Conservation (phyloP, 257 asterid species). For the Voacanga thouarsii region DNA sequence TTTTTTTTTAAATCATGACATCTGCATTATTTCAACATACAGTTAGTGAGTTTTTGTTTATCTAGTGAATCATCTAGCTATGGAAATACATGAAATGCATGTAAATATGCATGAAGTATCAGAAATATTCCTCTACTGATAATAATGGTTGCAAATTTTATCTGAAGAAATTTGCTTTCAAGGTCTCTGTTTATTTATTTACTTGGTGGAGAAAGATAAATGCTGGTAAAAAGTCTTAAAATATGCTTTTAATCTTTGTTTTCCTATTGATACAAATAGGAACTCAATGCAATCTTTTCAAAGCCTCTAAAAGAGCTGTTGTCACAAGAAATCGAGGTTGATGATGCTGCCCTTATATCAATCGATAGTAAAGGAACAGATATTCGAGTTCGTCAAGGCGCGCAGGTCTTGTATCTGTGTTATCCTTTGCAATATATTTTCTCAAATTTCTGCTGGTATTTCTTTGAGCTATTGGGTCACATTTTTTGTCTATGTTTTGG, state of each 20-base stretch:
- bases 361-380: conserved; percentile 86
- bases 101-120: not conserved
- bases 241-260: not conserved
- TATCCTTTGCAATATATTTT: not conserved
- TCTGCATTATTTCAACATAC: not conserved
- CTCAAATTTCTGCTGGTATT: not conserved
- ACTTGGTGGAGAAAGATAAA: not conserved
- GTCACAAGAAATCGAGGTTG: conserved; percentile 77
- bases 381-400: conserved; percentile 92
- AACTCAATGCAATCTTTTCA: conserved; percentile 74
- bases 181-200: no score
- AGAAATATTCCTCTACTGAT: not conserved
- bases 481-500: not conserved
- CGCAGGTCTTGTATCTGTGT: conserved; percentile 48
- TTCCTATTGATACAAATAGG: conserved; percentile 33
- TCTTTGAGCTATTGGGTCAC: not conserved
- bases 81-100: not conserved
- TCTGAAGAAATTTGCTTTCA: not conserved
- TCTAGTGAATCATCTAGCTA: not conserved
- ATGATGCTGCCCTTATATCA: conserved; percentile 93
- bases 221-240: not conserved
- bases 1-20: no score
- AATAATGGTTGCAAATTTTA: not conserved
- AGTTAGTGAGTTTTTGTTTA: not conserved
- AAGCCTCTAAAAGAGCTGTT: conserved; percentile 81